Evolutionary conservation across 495 filamentous ascomycete species (phyloP).

Genomic region (Penicillium paxilli): DNA sequence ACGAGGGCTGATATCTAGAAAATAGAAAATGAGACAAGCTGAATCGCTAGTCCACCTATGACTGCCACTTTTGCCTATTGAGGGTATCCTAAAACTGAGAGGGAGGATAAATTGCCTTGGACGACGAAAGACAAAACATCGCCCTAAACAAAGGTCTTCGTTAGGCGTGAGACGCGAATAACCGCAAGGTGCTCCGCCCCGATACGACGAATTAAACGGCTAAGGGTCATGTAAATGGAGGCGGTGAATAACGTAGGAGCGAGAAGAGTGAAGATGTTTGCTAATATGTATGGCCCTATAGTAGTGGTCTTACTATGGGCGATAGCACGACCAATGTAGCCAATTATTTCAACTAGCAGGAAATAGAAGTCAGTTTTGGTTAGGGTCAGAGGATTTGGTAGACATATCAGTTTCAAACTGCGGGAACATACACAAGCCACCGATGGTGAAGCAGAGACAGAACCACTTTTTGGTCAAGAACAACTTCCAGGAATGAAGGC

Average conservation of each 20-base stretch:
- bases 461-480: conserved; percentile 10
- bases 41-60: conserved; percentile 31
- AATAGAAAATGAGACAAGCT: conserved; percentile 36
- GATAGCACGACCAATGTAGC: conserved; percentile 38
- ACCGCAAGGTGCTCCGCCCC: conserved; percentile 30
- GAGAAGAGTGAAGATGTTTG: conserved; percentile 30
- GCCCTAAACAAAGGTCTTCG: conserved; percentile 20
- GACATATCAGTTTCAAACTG: no score
- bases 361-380: conserved; percentile 9
- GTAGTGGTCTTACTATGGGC: conserved; percentile 17
- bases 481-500: conserved; percentile 37
- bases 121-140: conserved; percentile 19
- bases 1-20: conserved; percentile 30
- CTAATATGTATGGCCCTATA: conserved; percentile 23
- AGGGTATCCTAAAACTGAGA: conserved; percentile 7
- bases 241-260: conserved; percentile 42
- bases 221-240: conserved; percentile 54
- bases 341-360: conserved; percentile 42
- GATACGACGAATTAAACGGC: conserved; percentile 39
- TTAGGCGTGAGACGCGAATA: conserved; percentile 5
- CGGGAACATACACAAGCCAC: conserved; percentile 22
- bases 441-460: conserved; percentile 15
- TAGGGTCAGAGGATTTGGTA: no score
- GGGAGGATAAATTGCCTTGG: conserved; percentile 8
- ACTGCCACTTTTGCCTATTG: conserved; percentile 17